Conservation (phyloP, 2,329 filamentous ascomycete genomes). For the Dactylellina haptotyla region DNA sequence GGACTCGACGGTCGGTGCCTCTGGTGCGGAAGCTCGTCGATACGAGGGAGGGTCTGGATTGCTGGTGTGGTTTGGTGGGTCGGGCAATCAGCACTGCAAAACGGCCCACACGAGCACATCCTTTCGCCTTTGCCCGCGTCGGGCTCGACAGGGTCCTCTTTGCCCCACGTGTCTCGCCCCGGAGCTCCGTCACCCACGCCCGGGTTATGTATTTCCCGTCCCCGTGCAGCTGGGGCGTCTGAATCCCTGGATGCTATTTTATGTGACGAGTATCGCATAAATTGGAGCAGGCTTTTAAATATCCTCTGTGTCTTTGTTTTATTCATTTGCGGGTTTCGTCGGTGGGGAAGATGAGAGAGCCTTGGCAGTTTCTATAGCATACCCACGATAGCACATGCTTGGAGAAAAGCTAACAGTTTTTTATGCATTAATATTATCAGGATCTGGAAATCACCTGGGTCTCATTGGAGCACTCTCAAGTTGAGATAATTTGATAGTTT, state of each 20-base stretch:
- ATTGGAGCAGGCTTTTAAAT: background rate
- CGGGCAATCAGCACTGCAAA: slow-evolving; percentile 6
- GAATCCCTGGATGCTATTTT: background rate
- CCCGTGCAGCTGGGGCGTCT: background rate
- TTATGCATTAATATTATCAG: too few species aligned
- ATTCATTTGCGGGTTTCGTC: too few species aligned
- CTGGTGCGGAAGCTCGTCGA: too few species aligned
- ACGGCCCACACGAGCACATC: slow-evolving; percentile 36
- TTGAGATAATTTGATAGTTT: background rate
- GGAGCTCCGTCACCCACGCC: too few species aligned
- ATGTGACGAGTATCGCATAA: background rate
- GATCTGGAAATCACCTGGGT: too few species aligned
- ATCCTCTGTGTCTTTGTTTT: too few species aligned
- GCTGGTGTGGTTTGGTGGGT: slow-evolving; percentile 5
- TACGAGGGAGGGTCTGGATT: too few species aligned
- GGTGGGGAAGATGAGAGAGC: too few species aligned
- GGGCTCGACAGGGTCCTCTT: background rate
- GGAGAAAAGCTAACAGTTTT: too few species aligned
- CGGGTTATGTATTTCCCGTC: background rate
- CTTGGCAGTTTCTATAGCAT: too few species aligned
- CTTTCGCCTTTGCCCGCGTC: background rate
- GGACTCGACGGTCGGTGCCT: too few species aligned
- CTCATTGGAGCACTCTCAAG: background rate
- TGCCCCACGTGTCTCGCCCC: background rate
- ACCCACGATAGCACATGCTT: too few species aligned